These are phyloP conservation scores for Ceriops zippeliana DNA, from an alignment of 345 rosid genomes.

Conservation along the genomic window DNA sequence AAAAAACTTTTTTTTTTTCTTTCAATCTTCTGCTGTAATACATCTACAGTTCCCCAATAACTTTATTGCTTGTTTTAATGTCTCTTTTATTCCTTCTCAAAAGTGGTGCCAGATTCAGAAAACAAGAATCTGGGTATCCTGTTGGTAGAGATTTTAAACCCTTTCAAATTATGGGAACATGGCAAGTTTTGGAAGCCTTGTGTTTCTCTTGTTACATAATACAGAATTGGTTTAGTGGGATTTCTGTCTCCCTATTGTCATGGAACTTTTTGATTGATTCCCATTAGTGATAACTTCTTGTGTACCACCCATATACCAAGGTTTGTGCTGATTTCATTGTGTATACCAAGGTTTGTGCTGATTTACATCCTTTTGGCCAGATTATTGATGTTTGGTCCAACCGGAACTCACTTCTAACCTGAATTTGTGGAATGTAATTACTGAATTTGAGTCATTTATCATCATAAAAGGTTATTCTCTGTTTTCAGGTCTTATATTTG, in stretches of 20 bases:
- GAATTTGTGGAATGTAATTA: neutral
- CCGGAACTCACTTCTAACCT: neutral
- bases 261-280: neutral
- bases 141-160: neutral
- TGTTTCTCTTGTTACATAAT: neutral
- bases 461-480: neutral
- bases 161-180: neutral
- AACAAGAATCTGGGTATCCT: neutral
- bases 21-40: neutral
- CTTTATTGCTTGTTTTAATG: neutral
- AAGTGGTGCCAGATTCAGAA: neutral
- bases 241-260: neutral
- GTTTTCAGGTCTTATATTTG: slow-evolving; percentile 14
- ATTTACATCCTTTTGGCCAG: neutral
- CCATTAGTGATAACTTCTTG: neutral
- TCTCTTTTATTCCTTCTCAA: neutral
- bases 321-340: neutral
- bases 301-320: neutral
- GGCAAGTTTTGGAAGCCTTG: neutral
- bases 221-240: neutral
- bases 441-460: no score
- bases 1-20: neutral
- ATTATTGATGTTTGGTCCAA: neutral
- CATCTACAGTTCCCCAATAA: neutral
- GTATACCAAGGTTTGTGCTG: neutral